Base-by-base conservation (phyloP, 179 eudicot genomes). In the Carnegiea gigantea region DNA sequence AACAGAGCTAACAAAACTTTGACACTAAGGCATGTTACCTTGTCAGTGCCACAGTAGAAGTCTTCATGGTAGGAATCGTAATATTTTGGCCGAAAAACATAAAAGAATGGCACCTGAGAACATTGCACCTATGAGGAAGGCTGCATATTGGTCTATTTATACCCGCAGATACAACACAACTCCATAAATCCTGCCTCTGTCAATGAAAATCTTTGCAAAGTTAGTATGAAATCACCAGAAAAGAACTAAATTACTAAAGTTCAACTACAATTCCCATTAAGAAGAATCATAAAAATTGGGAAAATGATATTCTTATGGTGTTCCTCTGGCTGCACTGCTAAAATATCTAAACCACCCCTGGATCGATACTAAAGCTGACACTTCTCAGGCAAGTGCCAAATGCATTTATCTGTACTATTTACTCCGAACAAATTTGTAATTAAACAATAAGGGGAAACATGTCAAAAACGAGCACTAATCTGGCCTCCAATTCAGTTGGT, bases 131-230 rank as follows among this genome's bases (percentile, higher is more conserved):
- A 82, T 71, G 81, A 53, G 90, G 91, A 76, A 81, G 60, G 53
- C 86, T 64, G 85, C 82, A 79, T 76, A 85, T 44, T 75, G 90
- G 91, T 83, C 81, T 84, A 76, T 82, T 79, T 80, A 86, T 21
- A 80, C 82, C 80, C 21, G 80, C 81, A 80, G 92, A 86, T 83
- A 89, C 81, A 80, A 76, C 88, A 64, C 84, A 21, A 84, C 84
- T 87, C 91, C 90, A 88, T 13, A 86, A 70, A 82, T 89, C 89
- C 81, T 81, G 89, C 44, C 88, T 83, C 97, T 90, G 92, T 51
- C 9, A 64, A 67, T 18, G 33, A 79, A 78, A 65, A 53, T 20
- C 5, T 43, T 43, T 0, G 7, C 64, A 28, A 21, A 76, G 73
- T 72, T 24, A 83, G 18, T 48, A 57, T 81, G 82, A 33, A 33